Evolutionary conservation across 371 early-diverging fungal genomes (phyloP).

Genomic region (Modicella reniformis): DNA sequence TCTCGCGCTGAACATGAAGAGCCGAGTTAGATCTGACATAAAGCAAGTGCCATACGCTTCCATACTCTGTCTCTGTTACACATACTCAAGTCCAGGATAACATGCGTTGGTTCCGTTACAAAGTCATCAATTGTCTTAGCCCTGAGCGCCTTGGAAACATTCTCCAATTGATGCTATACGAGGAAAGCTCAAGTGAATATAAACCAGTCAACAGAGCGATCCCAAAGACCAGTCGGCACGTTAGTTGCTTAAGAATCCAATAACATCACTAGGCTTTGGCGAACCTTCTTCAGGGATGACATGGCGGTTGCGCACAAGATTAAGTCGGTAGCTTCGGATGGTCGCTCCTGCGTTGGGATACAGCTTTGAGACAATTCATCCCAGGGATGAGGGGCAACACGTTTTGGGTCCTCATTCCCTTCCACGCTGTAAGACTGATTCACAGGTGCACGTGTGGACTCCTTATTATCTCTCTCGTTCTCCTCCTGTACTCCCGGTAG

Average conservation of each 20-base stretch:
- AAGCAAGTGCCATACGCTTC: not conserved
- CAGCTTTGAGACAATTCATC: not conserved
- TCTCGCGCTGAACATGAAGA: slow-evolving; percentile 9
- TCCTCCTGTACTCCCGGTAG: slow-evolving; percentile 20
- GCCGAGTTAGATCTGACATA: not conserved
- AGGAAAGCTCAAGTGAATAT: not conserved
- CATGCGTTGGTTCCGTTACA: slow-evolving; percentile 31
- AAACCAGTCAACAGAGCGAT: not conserved
- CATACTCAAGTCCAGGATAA: slow-evolving; percentile 46
- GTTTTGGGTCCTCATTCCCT: not conserved
- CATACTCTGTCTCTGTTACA: not conserved
- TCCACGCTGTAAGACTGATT: not conserved
- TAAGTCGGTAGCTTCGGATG: slow-evolving; percentile 13
- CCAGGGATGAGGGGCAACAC: not conserved
- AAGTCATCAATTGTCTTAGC: slow-evolving; percentile 23
- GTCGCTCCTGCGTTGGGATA: slow-evolving; percentile 16
- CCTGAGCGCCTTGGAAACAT: slow-evolving; percentile 18
- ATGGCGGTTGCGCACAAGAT: slow-evolving; percentile 27
- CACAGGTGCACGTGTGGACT: not conserved
- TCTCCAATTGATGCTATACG: slow-evolving; percentile 26
- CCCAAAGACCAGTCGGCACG: not conserved
- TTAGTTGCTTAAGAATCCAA: not conserved
- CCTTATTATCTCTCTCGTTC: slow-evolving; percentile 1
- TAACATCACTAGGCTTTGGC: not conserved
- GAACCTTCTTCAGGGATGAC: slow-evolving; percentile 26